Base-by-base conservation (phyloP, 1,139 yeast species). In the Taphrina confusa region DNA sequence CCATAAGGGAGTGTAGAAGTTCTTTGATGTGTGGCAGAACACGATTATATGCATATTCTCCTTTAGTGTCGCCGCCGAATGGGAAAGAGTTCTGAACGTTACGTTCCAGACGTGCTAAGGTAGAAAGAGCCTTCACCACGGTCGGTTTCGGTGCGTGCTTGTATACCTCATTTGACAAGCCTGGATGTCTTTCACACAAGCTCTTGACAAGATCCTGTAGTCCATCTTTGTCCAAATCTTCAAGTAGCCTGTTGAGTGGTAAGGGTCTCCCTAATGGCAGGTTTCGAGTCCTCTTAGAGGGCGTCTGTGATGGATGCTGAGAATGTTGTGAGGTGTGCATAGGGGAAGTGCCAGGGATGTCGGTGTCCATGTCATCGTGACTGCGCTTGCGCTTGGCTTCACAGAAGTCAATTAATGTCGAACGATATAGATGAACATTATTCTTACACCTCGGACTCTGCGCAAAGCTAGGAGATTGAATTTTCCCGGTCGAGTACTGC, bases 41-140 rank as follows among this genome's bases (percentile, higher is more conserved):
- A 62, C 97, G 78, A 62, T 88, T 77, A 72, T 85, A 92, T n/a
- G 96, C 85, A 70, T 92, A 92, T 71, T 91, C 97, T 57, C 87
- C 82, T 55, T 80, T 77, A 20, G 78, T 75, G 66, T 85, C 89
- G 64, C 88, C 88, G 66, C 84, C 84, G 71, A 86, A 87, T 1
- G 96, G 96, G 65, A 88, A 73, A 62, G 80, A 78, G 20, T 72
- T 71, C 33, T 75, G 69, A 28, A 87, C 80, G 2, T 68, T 68
- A 14, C 77, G 75, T 56, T 79, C 74, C 66, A 84, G 82, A 11
- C 70, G 70, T 37, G 75, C 72, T 59, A 88, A 74, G 33, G 82
- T 75, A 11, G 73, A 75, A 28, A 85, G 71, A 4, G 87, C 80
- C 63, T 80, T 77, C 14, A 74, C 71, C 3, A 82, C 77, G 0